A percentile compares a stretch with the other conserved stretches of the same genome.
These are phyloP conservation scores for Angomonas desouzai DNA, from an alignment of 208 protist species.

Conservation along the genomic window DNA sequence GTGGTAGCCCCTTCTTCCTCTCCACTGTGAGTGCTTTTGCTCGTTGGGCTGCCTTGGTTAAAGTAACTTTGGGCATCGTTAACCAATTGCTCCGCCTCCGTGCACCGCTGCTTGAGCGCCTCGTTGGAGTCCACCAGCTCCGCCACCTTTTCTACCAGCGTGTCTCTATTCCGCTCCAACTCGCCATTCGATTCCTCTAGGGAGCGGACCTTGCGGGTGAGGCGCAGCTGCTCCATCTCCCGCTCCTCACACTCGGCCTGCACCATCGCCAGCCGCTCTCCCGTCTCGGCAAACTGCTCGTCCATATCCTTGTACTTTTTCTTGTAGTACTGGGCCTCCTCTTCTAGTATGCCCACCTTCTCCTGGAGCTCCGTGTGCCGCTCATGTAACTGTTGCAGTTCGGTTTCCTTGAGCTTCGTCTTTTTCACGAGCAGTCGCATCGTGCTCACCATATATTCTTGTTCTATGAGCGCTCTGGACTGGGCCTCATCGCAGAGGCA, in stretches of 20 bases:
- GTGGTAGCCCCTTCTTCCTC: not conserved
- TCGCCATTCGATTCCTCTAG: constrained; percentile 24
- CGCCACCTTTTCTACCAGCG: constrained; percentile 44
- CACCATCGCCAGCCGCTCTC: constrained; percentile 23
- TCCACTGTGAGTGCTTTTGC: constrained; percentile 5
- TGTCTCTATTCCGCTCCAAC: constrained; percentile 29
- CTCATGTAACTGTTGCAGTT: constrained; percentile 10
- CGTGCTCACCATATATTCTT: constrained; percentile 21
- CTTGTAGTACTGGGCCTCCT: constrained; percentile 28
- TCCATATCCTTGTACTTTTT: constrained; percentile 22
- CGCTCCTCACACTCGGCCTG: constrained; percentile 22
- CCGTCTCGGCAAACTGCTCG: constrained; percentile 19
- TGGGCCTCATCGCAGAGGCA: constrained; percentile 33
- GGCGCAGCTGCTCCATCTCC: constrained; percentile 30
- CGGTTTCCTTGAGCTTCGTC: constrained; percentile 16
- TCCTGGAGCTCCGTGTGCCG: constrained; percentile 18
- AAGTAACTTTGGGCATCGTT: constrained; percentile 24
- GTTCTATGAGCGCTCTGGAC: constrained; percentile 26
- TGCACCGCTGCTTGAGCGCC: constrained; percentile 22
- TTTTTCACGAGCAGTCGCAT: constrained; percentile 22
- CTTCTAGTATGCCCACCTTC: constrained; percentile 18
- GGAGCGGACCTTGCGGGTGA: constrained; percentile 32
- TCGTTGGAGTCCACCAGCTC: constrained; percentile 24
- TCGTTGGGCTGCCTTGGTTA: constrained; percentile 2
- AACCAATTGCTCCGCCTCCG: constrained; percentile 21